A percentile compares a stretch with the other conserved stretches of the same genome.
Evolutionary conservation across 2,329 filamentous ascomycete genomes (phyloP).

Genomic region (Westerdykella sp.): DNA sequence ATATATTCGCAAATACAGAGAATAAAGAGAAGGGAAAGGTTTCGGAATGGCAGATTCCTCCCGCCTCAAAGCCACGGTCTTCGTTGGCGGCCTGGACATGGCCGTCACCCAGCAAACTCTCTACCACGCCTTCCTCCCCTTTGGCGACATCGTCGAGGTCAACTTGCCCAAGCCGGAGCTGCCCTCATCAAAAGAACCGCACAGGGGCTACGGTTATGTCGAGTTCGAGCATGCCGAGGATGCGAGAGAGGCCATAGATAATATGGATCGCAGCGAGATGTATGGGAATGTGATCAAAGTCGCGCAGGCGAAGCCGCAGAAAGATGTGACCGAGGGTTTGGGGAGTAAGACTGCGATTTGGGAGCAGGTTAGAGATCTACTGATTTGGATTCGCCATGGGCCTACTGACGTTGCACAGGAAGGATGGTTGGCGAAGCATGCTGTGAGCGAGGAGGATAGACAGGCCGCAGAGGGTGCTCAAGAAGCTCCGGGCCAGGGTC

Average conservation of each 20-base stretch:
- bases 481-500: constrained; percentile 47
- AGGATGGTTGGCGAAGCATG: constrained; percentile 84
- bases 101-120: constrained; percentile 69
- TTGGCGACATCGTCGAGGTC: constrained; percentile 91
- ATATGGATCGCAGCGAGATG: constrained; percentile 96
- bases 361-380: constrained; percentile 69
- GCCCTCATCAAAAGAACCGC: constrained; percentile 68
- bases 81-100: constrained; percentile 81
- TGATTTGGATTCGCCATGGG: neutral
- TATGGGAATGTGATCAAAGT: constrained; percentile 91
- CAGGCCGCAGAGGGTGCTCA: constrained; percentile 52
- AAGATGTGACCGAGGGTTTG: constrained; percentile 78
- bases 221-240: constrained; percentile 84
- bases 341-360: constrained; percentile 92
- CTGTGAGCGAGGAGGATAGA: constrained; percentile 73
- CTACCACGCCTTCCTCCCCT: constrained; percentile 89
- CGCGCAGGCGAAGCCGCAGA: constrained; percentile 83
- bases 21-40: neutral
- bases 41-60: constrained; percentile 68
- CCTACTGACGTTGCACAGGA: constrained; percentile 54
- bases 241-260: constrained; percentile 92
- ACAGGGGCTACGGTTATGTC: constrained; percentile 93
- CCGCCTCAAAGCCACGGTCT: constrained; percentile 84
- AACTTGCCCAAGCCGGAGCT: constrained; percentile 82
- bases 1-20: neutral